Base-by-base conservation (phyloP, 768 basidiomycete genomes). In the Hericium alpestre region DNA sequence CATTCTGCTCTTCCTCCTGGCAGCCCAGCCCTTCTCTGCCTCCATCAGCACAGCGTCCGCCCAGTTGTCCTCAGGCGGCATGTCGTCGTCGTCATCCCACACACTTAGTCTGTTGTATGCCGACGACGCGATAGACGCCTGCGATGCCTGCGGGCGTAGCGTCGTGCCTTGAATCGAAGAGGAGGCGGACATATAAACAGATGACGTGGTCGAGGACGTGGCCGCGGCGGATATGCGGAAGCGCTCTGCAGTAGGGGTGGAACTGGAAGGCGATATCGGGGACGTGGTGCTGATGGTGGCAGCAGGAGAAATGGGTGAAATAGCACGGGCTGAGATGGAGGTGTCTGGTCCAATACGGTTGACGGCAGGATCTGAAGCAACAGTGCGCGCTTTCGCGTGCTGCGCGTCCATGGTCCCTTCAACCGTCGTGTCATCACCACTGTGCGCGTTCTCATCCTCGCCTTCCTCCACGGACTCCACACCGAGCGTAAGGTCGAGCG, bases 41-140 rank as follows among this genome's bases (percentile, higher is more conserved):
- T 84, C 86, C 69, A 82, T 68, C 57, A 90, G 67, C 51, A 90
- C 87, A 62, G 83, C 86, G 64, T 76, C 73, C 49, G 84, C 84
- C 88, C 89, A 91, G 65, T 87, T 80, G 51, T 81, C 84, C 58
- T 74, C 75, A 43, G 74, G 38, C 39, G 38, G 38, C 7, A 38
- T 39, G 13, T 57, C 55, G 7, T 41, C 38, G 16, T 51, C 69
- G 40, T 72, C 71, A 22, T 78, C 77, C 58, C 79, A 64, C 63
- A 63, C 61, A 57, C 62, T 67, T 58, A 71, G 52, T 37, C 71
- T 40, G 50, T 79, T 64, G 18, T 76, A 77, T 40, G 76, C 78
- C 57, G 77, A 77, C 25, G 78, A 76, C 39, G 73, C 74, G 32
- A 71, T 64, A 39, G 68, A 64, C 37, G 65, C 67, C 16, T 66